phyloP scores from a whole-genome alignment of 2,329 filamentous ascomycete genomes.

The Aulographum hederae region DNA sequence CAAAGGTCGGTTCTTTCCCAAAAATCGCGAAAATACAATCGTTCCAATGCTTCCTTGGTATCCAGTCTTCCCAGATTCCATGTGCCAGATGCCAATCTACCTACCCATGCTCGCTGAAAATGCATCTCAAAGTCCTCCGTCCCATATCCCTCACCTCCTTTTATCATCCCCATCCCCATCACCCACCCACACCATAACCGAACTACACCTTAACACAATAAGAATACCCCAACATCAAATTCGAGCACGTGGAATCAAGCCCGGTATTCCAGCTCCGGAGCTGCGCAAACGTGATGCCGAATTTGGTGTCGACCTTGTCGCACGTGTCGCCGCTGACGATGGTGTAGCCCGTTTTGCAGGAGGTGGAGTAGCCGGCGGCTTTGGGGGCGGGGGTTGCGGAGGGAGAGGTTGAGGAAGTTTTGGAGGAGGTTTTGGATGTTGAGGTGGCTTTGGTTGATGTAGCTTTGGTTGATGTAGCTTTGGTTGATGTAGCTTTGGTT shows the following conservation, averaged over 20 bases:
- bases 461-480: background rate
- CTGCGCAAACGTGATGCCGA: slow-evolving; percentile 11
- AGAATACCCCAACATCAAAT: slow-evolving; percentile 18
- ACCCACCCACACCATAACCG: no score
- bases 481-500: background rate
- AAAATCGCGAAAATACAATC: no score
- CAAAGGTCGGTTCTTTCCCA: no score
- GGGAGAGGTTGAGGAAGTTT: slow-evolving; percentile 2
- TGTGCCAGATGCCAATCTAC: no score
- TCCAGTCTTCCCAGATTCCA: no score
- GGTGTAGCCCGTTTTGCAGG: slow-evolving; percentile 15
- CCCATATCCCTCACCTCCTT: no score
- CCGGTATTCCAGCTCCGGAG: slow-evolving; percentile 14
- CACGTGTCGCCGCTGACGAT: slow-evolving; percentile 16
- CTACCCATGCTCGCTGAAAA: no score
- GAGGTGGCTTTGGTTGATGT: slow-evolving; percentile 1
- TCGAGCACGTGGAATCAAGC: slow-evolving; percentile 14
- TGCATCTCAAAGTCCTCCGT: no score
- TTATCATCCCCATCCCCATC: no score
- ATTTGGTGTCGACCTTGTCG: slow-evolving; percentile 9
- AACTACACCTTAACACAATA: slow-evolving; percentile 17
- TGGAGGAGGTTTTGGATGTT: slow-evolving; percentile 2
- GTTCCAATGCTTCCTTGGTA: no score
- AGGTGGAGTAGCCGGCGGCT: slow-evolving; percentile 5
- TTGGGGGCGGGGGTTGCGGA: slow-evolving; percentile 1